Base-by-base conservation (phyloP, 495 filamentous ascomycete species). In the Astrothelium macrocarpum region DNA sequence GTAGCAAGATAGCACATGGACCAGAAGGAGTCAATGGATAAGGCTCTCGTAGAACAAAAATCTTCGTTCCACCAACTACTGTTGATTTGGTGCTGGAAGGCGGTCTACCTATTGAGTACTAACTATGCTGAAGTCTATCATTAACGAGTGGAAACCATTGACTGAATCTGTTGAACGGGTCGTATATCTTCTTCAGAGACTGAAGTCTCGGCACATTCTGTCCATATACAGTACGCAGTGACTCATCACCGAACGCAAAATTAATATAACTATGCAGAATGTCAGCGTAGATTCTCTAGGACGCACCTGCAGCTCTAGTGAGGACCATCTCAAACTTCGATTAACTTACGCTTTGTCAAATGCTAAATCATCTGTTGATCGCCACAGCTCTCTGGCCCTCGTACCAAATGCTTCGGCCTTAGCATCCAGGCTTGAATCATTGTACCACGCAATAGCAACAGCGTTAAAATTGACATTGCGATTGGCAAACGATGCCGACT, bases 401-500 rank as follows among this genome's bases (percentile, higher is more conserved):
- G 3, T 3, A 49, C 43, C 43, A 3, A 9, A 49, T 18, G 60
- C 61, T 20, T 66, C 46, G 16, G 73, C 72, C 18, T 53, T 61
- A 16, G 16, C 42, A 56, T 71, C 69, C 7, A 73, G 62, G 20
- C 49, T 63, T 10, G 62, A 14, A 46, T 71, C 63, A 7, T 31
- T 32, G 59, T 75, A 74, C 69, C 65, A 70, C 0, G 72, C 62
- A 3, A 75, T 69, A 7, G 64, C 61, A 23, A 71, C 63, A 32
- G 53, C 70, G 45, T 73, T 60, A 56, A 65, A 70, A 32, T 64
- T 70, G 42, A 69, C 61, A 25, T 63, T 20, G 12, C 67, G 67
- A 26, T 46, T 25, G 1, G 64, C 53, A 28, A 23, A 69, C 53
- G 64, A 53, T 1, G 65, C 59, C 12, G 26, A 56, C 1, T 3